Conservation (phyloP, 225 moss, liverwort and hornwort species). For the Lunularia cruciata region DNA sequence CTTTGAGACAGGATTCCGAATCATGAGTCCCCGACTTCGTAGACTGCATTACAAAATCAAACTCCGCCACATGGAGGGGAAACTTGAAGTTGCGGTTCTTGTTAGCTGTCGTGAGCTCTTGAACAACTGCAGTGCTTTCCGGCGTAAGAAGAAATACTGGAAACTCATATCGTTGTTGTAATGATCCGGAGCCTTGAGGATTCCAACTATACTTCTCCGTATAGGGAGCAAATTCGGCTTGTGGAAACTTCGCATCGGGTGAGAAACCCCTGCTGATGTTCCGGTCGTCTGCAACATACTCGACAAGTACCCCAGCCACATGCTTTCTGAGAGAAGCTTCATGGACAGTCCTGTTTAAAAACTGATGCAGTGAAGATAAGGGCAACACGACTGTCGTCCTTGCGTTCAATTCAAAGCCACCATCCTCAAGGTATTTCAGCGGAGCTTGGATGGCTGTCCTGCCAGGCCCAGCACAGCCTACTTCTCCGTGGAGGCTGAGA, state of each 20-base stretch:
- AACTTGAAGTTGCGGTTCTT: slow-evolving; percentile 47
- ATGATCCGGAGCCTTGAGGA: slow-evolving; percentile 37
- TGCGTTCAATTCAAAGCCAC: slow-evolving; percentile 3
- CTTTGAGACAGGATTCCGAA: slow-evolving; percentile 75
- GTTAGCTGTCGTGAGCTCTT: slow-evolving; percentile 59
- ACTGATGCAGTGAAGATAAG: slow-evolving; percentile 30
- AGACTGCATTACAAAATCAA: slow-evolving; percentile 84
- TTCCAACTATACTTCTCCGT: slow-evolving; percentile 74
- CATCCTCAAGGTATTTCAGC: slow-evolving; percentile 43
- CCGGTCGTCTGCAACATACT: slow-evolving; percentile 25
- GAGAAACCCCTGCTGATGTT: slow-evolving; percentile 44
- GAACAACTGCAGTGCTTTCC: slow-evolving; percentile 62
- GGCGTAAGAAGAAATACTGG: slow-evolving; percentile 49
- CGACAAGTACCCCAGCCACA: slow-evolving; percentile 77
- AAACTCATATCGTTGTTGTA: slow-evolving; percentile 34
- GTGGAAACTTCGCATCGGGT: slow-evolving; percentile 73
- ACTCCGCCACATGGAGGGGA: slow-evolving; percentile 75
- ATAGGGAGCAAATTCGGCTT: slow-evolving; percentile 74
- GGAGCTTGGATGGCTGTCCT: slow-evolving; percentile 58
- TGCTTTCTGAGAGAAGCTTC: slow-evolving; percentile 47
- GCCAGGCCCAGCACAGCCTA: slow-evolving; percentile 73
- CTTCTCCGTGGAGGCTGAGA: slow-evolving; percentile 81
- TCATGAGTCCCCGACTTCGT: slow-evolving; percentile 74
- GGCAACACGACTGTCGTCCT: slow-evolving; percentile 41
- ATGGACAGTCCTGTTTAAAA: slow-evolving; percentile 47